These are phyloP conservation scores for Venturia effusa DNA, from an alignment of 2,329 filamentous ascomycete species.

Conservation along the genomic window DNA sequence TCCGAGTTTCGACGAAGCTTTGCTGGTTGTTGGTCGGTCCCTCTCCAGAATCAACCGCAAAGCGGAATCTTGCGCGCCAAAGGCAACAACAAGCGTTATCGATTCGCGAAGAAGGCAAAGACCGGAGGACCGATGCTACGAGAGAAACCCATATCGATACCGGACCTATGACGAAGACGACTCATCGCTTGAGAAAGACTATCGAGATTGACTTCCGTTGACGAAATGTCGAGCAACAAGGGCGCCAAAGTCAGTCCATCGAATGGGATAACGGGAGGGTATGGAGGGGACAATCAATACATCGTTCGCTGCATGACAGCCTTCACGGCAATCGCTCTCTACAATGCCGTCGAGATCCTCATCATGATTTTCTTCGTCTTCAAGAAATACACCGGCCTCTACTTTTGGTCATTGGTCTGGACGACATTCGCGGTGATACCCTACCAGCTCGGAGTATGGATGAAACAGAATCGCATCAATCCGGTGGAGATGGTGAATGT, in stretches of 20 bases:
- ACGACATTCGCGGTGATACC: slow-evolving; percentile 34
- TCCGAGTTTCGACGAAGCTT: not conserved
- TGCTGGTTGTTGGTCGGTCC: not conserved
- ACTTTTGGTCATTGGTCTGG: slow-evolving; percentile 39
- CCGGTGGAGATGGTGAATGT: slow-evolving; percentile 26
- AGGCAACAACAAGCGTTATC: not conserved
- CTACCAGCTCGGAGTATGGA: slow-evolving; percentile 36
- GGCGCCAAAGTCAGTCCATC: not conserved
- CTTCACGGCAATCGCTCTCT: slow-evolving; percentile 20
- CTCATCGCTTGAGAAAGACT: not conserved
- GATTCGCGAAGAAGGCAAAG: not conserved
- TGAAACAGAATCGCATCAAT: slow-evolving; percentile 34
- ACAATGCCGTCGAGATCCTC: slow-evolving; percentile 35
- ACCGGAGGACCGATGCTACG: not conserved
- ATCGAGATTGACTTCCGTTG: not conserved
- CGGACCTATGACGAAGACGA: slow-evolving; percentile 1
- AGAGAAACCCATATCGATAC: not conserved
- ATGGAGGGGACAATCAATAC: not conserved
- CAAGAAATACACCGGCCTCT: slow-evolving; percentile 35
- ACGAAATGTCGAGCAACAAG: not conserved
- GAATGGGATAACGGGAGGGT: slow-evolving; percentile 6
- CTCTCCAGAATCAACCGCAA: not conserved
- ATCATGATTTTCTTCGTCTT: slow-evolving; percentile 37
- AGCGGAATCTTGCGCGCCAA: not conserved
- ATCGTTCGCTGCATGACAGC: slow-evolving; percentile 5